Evolutionary conservation across 257 asterid species (phyloP).

Genomic region (Fraxinus excelsior): DNA sequence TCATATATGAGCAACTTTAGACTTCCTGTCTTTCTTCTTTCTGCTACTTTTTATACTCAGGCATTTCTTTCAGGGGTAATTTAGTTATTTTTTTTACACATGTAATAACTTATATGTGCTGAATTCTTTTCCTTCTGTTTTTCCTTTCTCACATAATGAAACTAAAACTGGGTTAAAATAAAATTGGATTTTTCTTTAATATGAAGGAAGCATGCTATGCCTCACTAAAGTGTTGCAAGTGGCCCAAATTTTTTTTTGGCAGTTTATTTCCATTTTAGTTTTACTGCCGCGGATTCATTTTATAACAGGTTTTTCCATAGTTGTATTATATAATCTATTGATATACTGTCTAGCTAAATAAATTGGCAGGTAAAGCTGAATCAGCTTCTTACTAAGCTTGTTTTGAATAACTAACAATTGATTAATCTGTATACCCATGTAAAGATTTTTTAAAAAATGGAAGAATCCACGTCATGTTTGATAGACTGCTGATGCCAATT

Average conservation of each 20-base stretch:
- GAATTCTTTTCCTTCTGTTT: conserved; percentile 1
- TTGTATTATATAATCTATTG: neutral
- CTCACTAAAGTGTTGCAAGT: neutral
- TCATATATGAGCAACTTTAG: neutral
- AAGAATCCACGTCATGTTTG: neutral
- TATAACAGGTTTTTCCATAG: neutral
- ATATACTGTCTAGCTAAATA: neutral
- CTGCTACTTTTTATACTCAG: neutral
- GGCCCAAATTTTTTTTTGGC: neutral
- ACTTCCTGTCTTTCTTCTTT: neutral
- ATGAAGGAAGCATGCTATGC: neutral
- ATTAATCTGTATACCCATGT: neutral
- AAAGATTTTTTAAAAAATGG: neutral
- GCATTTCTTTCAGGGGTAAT: neutral
- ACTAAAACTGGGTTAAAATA: neutral
- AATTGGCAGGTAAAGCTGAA: neutral
- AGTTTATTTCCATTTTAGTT: neutral
- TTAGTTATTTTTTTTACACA: neutral
- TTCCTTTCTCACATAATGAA: neutral
- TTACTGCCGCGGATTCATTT: neutral
- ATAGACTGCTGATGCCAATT: neutral
- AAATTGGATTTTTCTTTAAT: neutral
- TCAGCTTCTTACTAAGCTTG: neutral
- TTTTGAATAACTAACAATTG: neutral
- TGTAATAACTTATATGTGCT: conserved; percentile 5